phyloP scores from a whole-genome alignment of 805 yeast genomes.

The Starmera dryadoides region DNA sequence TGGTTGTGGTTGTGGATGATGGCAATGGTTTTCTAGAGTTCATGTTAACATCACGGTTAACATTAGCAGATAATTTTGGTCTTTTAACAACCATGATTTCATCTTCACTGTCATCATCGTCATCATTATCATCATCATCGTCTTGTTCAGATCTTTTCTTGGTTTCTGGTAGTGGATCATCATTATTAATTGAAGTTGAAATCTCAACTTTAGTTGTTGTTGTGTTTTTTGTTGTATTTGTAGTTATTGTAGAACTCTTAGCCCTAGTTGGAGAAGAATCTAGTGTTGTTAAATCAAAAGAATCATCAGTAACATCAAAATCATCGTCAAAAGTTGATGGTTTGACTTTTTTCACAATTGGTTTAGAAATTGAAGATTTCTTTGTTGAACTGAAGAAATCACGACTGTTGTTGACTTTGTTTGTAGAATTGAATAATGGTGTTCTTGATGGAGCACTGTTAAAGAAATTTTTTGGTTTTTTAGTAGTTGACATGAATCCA shows the following conservation, averaged over 20 bases:
- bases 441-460: slow-evolving; percentile 8
- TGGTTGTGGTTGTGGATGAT: not conserved
- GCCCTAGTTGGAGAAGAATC: slow-evolving; percentile 32
- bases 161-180: slow-evolving; percentile 1
- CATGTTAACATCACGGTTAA: slow-evolving; percentile 35
- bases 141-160: too few relatives aligned
- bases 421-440: slow-evolving; percentile 19
- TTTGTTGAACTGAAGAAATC: slow-evolving; percentile 19
- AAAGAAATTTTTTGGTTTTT: slow-evolving; percentile 10
- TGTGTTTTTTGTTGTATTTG: slow-evolving; percentile 1
- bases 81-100: slow-evolving; percentile 48
- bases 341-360: slow-evolving; percentile 11
- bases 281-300: slow-evolving; percentile 19
- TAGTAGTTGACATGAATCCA: slow-evolving; percentile 34
- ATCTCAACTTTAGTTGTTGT: slow-evolving; percentile 7
- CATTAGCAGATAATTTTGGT: slow-evolving; percentile 38
- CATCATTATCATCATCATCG: slow-evolving; percentile 14
- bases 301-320: slow-evolving; percentile 16
- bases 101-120: slow-evolving; percentile 46
- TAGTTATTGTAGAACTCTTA: not conserved
- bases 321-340: slow-evolving; percentile 23
- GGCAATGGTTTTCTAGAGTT: slow-evolving; percentile 16
- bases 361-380: slow-evolving; percentile 18
- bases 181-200: slow-evolving; percentile 13
- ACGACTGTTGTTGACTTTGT: slow-evolving; percentile 17